These are phyloP conservation scores for Coemansia sp. DNA, from an alignment of 192 early-diverging fungal species.

Conservation along the genomic window DNA sequence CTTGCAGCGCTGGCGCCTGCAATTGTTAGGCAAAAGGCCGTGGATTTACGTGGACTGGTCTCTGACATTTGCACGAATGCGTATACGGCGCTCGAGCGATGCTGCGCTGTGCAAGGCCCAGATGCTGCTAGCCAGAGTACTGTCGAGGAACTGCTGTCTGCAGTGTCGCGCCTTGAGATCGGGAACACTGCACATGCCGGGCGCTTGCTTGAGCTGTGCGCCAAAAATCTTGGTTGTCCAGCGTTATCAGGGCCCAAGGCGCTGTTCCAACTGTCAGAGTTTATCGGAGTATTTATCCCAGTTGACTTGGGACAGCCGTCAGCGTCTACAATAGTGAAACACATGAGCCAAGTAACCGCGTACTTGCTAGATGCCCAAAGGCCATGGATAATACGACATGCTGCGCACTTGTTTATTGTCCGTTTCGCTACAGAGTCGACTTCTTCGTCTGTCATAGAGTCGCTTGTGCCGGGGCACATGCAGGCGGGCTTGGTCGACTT, in stretches of 20 bases:
- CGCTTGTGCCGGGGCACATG: constrained; percentile 13
- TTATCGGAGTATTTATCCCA: constrained; percentile 27
- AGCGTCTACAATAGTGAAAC: background rate
- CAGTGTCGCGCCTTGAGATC: background rate
- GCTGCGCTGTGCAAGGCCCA: background rate
- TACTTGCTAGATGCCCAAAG: background rate
- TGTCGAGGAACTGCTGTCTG: background rate
- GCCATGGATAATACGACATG: constrained; percentile 30
- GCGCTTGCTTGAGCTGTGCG: constrained; percentile 16
- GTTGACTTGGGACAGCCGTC: background rate
- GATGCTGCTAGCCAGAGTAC: background rate
- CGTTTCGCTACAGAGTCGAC: constrained; percentile 27
- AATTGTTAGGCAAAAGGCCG: background rate
- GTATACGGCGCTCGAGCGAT: background rate
- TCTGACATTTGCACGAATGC: background rate
- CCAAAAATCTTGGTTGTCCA: constrained; percentile 7
- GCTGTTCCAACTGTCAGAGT: constrained; percentile 12
- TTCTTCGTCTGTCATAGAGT: constrained; percentile 11
- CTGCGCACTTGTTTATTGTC: constrained; percentile 15
- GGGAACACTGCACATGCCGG: background rate
- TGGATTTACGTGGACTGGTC: background rate
- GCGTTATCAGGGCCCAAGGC: background rate
- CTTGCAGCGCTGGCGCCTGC: constrained; percentile 5
- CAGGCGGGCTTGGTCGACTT: constrained; percentile 19
- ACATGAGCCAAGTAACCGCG: constrained; percentile 15